phyloP scores from a whole-genome alignment of 305 asterid genomes.

The Nicotiana rustica region DNA sequence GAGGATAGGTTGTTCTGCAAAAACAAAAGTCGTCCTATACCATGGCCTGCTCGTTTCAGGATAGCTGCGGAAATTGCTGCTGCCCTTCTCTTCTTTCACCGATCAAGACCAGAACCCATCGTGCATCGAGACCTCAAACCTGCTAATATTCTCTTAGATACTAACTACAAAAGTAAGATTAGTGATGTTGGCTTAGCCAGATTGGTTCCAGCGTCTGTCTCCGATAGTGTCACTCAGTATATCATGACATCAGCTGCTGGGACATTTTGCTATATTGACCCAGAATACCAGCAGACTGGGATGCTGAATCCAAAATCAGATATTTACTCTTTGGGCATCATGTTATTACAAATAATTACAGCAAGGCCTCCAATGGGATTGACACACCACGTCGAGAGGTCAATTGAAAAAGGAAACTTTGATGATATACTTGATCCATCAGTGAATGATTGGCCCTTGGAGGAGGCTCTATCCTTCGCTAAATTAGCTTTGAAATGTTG shows the following conservation, averaged over 20 bases:
- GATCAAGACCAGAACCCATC: constrained; percentile 79
- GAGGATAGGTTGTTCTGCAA: constrained; percentile 79
- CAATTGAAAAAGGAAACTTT: constrained; percentile 65
- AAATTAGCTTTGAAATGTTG: constrained; percentile 71
- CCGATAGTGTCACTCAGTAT: constrained; percentile 63
- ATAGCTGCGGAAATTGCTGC: constrained; percentile 87
- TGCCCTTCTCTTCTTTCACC: constrained; percentile 83
- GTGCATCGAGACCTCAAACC: constrained; percentile 97
- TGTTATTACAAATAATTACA: constrained; percentile 71
- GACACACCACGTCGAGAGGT: constrained; percentile 59
- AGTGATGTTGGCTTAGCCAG: constrained; percentile 83
- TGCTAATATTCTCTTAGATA: constrained; percentile 82
- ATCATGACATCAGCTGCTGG: constrained; percentile 93
- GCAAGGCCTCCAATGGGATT: constrained; percentile 80
- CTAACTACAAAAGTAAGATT: constrained; percentile 76
- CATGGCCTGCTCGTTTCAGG: constrained; percentile 73
- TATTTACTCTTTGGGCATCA: constrained; percentile 69
- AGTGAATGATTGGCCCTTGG: constrained; percentile 74
- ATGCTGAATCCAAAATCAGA: constrained; percentile 89
- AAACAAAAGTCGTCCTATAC: constrained; percentile 59
- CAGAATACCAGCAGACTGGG: constrained; percentile 87
- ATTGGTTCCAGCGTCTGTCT: constrained; percentile 67
- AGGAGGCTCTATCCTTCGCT: constrained; percentile 69
- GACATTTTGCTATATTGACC: constrained; percentile 90
- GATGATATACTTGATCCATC: constrained; percentile 61